Conservation (phyloP, 2,329 filamentous ascomycete genomes). For the Fonsecaea pugnacius region DNA sequence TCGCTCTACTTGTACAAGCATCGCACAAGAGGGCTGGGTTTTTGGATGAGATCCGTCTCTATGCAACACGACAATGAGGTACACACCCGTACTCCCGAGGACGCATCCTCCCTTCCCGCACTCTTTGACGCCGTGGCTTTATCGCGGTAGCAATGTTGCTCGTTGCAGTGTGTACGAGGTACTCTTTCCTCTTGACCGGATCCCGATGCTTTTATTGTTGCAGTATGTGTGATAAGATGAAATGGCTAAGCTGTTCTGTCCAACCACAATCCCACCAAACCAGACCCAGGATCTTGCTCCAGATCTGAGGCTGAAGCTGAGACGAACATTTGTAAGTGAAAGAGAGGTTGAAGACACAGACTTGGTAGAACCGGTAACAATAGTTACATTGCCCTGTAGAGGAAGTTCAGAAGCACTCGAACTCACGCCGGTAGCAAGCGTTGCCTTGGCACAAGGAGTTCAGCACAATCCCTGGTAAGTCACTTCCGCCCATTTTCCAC, state of each 20-base stretch:
- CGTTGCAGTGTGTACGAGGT: not conserved
- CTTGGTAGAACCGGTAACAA: not conserved
- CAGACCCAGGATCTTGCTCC: not conserved
- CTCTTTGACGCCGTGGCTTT: not conserved
- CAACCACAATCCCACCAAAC: not conserved
- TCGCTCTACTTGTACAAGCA: not conserved
- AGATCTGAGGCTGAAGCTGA: not conserved
- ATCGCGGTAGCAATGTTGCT: not conserved
- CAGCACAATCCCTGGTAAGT: not conserved
- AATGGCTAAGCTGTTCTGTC: not conserved
- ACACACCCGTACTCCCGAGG: not conserved
- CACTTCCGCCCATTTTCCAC: not conserved
- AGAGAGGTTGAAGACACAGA: not conserved
- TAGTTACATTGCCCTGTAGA: not conserved
- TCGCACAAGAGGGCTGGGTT: not conserved
- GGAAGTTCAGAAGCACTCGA: not conserved
- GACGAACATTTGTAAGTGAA: not conserved
- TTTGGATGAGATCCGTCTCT: not conserved
- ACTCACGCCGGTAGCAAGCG: not conserved
- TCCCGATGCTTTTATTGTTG: not conserved
- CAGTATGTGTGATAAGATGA: not conserved
- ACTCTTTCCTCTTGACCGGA: not conserved
- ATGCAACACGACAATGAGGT: not conserved
- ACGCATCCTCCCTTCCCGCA: not conserved
- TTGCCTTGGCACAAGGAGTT: not conserved